These are phyloP conservation scores for Monosporozyma servazzii DNA, from an alignment of 805 yeast genomes.

Conservation along the genomic window DNA sequence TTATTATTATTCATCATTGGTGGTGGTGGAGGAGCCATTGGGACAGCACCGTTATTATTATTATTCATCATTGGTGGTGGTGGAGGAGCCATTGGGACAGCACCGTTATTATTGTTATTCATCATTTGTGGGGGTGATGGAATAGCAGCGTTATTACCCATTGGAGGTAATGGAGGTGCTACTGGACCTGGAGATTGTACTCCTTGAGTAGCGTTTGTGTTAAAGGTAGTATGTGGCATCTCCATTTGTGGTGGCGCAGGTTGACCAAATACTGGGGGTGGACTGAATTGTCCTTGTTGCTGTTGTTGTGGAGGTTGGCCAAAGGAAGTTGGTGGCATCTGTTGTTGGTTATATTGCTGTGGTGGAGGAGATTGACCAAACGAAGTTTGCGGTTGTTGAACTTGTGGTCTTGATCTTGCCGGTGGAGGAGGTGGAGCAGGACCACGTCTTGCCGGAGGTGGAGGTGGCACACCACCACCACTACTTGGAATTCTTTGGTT, in stretches of 20 bases:
- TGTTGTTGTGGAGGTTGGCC: not conserved
- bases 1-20: too few species aligned
- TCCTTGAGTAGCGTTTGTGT: not conserved
- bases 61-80: conserved; percentile 2
- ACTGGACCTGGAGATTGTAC: not conserved
- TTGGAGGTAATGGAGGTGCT: conserved; percentile 1
- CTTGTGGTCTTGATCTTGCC: conserved; percentile 11
- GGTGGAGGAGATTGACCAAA: conserved; percentile 4
- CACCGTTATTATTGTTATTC: not conserved
- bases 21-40: too few species aligned
- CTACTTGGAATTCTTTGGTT: not conserved
- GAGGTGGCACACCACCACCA: conserved; percentile 17
- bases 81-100: conserved; percentile 5
- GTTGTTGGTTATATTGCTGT: conserved; percentile 6
- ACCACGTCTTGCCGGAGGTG: conserved; percentile 14
- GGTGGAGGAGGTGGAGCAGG: conserved; percentile 20
- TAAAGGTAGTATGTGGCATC: not conserved
- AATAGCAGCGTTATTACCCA: not conserved
- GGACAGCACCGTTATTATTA: too few species aligned
- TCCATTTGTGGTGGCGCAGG: not conserved
- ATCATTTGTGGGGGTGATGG: not conserved
- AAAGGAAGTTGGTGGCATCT: not conserved
- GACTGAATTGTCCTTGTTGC: not conserved
- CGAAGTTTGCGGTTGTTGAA: not conserved
- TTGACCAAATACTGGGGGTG: not conserved